Conservation (phyloP, 257 asterid genomes). For the Solanum rostratum region DNA sequence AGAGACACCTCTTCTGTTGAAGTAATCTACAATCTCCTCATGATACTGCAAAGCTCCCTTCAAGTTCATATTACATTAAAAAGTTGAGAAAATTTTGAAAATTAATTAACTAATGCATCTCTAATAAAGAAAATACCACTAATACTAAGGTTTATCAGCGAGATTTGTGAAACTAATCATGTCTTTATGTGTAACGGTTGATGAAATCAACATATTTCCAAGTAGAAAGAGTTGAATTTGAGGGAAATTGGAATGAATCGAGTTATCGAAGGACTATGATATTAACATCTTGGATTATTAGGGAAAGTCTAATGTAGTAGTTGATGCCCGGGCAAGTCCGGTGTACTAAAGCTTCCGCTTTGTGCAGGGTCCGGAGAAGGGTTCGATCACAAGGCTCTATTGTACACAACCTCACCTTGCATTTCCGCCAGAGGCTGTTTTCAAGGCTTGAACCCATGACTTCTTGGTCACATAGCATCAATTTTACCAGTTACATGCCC, state of each 20-base stretch:
- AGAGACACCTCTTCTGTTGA: conserved; percentile 46
- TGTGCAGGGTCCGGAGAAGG: too few relatives aligned
- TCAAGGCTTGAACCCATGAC: too few relatives aligned
- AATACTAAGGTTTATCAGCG: background rate
- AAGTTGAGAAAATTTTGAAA: background rate
- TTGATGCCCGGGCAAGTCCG: too few relatives aligned
- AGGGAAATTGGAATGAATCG: too few relatives aligned
- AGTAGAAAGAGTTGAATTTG: background rate
- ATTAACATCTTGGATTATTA: too few relatives aligned
- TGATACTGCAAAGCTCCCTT: conserved; percentile 60
- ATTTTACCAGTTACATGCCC: background rate
- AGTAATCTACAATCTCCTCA: conserved; percentile 51
- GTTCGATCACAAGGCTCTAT: too few relatives aligned
- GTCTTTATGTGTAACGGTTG: background rate
- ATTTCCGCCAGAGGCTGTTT: too few relatives aligned
- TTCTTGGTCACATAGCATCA: too few relatives aligned
- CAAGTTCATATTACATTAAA: background rate
- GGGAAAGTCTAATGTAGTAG: too few relatives aligned
- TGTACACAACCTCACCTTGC: too few relatives aligned
- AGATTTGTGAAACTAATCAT: background rate
- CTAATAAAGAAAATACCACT: background rate
- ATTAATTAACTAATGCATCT: background rate
- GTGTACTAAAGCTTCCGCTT: too few relatives aligned
- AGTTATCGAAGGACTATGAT: too few relatives aligned
- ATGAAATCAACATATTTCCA: background rate